phyloP scores from a whole-genome alignment of 345 rosid species.

The Acer negundo region DNA sequence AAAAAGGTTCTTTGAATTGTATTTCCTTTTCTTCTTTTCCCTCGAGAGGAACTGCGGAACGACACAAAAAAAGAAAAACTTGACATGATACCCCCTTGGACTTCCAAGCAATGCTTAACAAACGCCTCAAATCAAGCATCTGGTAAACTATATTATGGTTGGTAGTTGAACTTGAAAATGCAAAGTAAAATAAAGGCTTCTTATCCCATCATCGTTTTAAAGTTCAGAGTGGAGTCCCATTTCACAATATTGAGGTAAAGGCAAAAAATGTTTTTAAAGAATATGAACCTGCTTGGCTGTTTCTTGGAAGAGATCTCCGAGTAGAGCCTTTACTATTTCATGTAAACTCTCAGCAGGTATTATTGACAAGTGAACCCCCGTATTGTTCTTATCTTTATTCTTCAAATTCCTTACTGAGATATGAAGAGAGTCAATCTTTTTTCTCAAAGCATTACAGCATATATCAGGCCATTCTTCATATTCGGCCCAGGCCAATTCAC shows the following conservation, averaged over 20 bases:
- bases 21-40: neutral
- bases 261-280: constrained; percentile 10
- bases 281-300: constrained; percentile 44
- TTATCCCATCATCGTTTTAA: too few species aligned
- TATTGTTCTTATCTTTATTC: constrained; percentile 34
- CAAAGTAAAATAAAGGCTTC: neutral
- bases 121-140: constrained; percentile 3
- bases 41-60: neutral
- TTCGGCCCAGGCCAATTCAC: constrained; percentile 53
- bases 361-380: constrained; percentile 33
- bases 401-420: constrained; percentile 36
- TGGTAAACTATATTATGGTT: neutral
- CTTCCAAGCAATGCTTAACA: neutral
- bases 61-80: neutral
- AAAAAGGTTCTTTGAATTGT: neutral
- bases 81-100: neutral
- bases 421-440: constrained; percentile 40
- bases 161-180: neutral
- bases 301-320: constrained; percentile 23
- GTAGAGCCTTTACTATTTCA: constrained; percentile 42
- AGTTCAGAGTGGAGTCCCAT: neutral
- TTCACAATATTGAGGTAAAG: neutral
- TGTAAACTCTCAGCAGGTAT: constrained; percentile 44
- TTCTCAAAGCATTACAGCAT: constrained; percentile 48
- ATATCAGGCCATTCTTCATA: constrained; percentile 49